phyloP scores from a whole-genome alignment of 1,284 basidiomycete genomes.

The Microbotryomycetes sp. region DNA sequence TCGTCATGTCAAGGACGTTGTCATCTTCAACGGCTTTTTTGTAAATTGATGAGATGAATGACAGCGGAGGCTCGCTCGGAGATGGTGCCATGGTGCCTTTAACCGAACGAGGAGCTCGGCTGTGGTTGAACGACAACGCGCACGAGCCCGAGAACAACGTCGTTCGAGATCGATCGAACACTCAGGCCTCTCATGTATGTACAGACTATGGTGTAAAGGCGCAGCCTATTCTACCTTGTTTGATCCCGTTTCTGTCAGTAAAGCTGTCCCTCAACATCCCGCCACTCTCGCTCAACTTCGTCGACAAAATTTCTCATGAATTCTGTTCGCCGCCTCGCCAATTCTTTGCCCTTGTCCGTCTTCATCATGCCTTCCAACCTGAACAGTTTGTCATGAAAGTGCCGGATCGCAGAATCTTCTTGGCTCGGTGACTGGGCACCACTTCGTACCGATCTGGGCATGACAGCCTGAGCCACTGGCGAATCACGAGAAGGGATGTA shows the following conservation, averaged over 20 bases:
- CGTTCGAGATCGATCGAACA: too few species aligned
- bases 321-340: slow-evolving; percentile 27
- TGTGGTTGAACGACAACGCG: too few species aligned
- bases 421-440: slow-evolving; percentile 43
- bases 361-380: slow-evolving; percentile 68
- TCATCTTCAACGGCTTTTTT: not conserved
- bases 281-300: slow-evolving; percentile 20
- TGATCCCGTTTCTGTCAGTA: too few species aligned
- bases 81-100: too few species aligned
- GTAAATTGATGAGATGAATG: not conserved
- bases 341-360: slow-evolving; percentile 28
- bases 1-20: not conserved
- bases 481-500: slow-evolving; percentile 42
- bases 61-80: not conserved
- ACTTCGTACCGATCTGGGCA: slow-evolving; percentile 30
- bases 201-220: too few species aligned
- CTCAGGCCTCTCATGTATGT: too few species aligned
- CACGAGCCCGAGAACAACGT: too few species aligned
- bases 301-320: slow-evolving; percentile 28
- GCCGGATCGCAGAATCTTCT: slow-evolving; percentile 62
- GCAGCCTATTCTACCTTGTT: too few species aligned
- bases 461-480: slow-evolving; percentile 12
- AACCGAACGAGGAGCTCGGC: too few species aligned
- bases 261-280: not conserved
- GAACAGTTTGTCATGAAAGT: slow-evolving; percentile 82